Evolutionary conservation across 306 rosid genomes (phyloP).

Genomic region (Vigna hirtella): DNA sequence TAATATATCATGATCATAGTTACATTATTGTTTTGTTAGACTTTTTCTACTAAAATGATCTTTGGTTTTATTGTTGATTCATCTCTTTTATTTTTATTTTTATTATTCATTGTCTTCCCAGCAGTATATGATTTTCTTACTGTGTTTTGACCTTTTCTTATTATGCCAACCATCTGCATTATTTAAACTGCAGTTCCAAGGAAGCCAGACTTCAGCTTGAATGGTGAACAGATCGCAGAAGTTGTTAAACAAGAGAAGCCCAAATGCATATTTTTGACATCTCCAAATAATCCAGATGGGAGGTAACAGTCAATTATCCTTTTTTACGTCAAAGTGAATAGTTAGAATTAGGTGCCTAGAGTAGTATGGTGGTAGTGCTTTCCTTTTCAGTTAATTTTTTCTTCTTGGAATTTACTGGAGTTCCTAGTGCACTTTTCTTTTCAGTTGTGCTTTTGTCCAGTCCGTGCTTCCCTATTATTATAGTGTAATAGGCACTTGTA

Average conservation of each 20-base stretch:
- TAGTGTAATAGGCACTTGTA: background rate
- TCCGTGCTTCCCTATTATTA: background rate
- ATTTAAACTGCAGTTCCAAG: conserved; percentile 78
- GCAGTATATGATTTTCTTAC: conserved; percentile 40
- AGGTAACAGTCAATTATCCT: conserved; percentile 58
- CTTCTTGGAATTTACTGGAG: background rate
- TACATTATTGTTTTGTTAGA: background rate
- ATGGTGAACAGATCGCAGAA: conserved; percentile 69
- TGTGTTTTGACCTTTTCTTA: conserved; percentile 26
- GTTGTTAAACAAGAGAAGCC: conserved; percentile 81
- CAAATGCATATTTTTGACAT: conserved; percentile 95
- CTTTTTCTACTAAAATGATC: background rate
- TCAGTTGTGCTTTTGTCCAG: background rate
- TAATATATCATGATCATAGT: background rate
- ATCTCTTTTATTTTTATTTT: background rate
- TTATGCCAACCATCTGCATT: conserved; percentile 29
- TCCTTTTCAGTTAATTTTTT: background rate
- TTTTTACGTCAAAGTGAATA: conserved; percentile 1
- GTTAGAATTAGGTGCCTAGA: conserved; percentile 16
- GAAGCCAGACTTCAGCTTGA: conserved; percentile 79
- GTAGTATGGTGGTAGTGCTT: background rate
- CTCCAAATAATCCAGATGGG: conserved; percentile 99
- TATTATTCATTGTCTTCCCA: conserved; percentile 12
- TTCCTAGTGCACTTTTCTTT: background rate
- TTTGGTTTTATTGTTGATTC: background rate